phyloP scores from a whole-genome alignment of 352 stramenopile species.

The Pythium inflatum region DNA sequence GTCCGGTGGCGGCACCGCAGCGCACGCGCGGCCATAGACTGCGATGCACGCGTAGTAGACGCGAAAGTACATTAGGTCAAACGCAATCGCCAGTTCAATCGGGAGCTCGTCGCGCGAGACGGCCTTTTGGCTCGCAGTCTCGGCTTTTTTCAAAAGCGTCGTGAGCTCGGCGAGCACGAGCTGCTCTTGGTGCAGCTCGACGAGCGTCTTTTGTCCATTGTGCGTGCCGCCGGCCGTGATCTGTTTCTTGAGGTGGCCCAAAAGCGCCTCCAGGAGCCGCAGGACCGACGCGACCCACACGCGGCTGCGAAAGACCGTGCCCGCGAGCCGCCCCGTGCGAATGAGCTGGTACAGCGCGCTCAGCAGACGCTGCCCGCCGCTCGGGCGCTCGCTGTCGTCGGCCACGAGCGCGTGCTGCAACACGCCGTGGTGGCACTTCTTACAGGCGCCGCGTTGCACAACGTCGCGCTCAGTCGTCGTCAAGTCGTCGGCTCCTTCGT shows the following conservation, averaged over 20 bases:
- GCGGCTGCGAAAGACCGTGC: constrained; percentile 60
- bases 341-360: constrained; percentile 65
- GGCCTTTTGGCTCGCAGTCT: constrained; percentile 48
- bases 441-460: constrained; percentile 47
- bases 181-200: constrained; percentile 58
- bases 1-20: constrained; percentile 59
- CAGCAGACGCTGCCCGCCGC: constrained; percentile 66
- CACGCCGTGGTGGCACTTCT: constrained; percentile 70
- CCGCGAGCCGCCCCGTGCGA: constrained; percentile 52
- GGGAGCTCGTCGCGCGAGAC: constrained; percentile 57
- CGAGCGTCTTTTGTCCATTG: constrained; percentile 66
- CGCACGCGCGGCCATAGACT: constrained; percentile 70
- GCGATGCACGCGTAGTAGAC: constrained; percentile 74
- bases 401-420: constrained; percentile 65
- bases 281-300: constrained; percentile 63
- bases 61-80: constrained; percentile 84
- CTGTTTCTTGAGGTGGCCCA: constrained; percentile 59
- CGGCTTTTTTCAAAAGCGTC: constrained; percentile 49
- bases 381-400: constrained; percentile 43
- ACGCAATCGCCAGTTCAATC: constrained; percentile 65
- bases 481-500: constrained; percentile 28
- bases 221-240: constrained; percentile 56
- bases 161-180: constrained; percentile 60
- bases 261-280: constrained; percentile 49
- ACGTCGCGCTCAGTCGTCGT: constrained; percentile 33